These are phyloP conservation scores for Mrakia frigida DNA, from an alignment of 768 basidiomycete species.

Conservation along the genomic window DNA sequence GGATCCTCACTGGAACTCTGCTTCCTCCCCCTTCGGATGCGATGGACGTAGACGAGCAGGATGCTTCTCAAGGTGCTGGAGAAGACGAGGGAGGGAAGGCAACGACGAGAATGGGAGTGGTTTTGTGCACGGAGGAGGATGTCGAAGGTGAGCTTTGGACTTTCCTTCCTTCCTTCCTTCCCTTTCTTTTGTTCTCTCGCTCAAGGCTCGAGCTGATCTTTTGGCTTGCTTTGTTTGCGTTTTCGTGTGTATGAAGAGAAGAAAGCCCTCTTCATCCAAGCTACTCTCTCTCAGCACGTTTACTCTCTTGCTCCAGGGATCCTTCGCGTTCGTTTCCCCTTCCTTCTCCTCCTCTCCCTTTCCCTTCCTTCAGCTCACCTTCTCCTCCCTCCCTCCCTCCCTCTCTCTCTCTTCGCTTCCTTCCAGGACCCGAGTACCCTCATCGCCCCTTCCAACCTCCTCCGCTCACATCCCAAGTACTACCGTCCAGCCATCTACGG, in stretches of 20 bases:
- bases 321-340: neutral
- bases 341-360: no score
- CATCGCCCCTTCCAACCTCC: neutral
- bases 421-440: neutral
- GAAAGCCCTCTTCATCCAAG: neutral
- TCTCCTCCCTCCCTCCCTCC: neutral
- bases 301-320: slow-evolving; percentile 1
- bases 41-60: slow-evolving; percentile 4
- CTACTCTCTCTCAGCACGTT: neutral
- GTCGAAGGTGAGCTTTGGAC: slow-evolving; percentile 4
- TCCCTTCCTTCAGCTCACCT: neutral
- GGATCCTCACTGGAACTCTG: slow-evolving; percentile 7
- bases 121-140: slow-evolving; percentile 6
- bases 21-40: neutral
- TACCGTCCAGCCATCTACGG: slow-evolving; percentile 1
- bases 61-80: neutral
- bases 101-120: neutral
- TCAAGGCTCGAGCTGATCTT: neutral
- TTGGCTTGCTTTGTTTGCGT: neutral
- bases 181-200: neutral
- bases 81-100: neutral
- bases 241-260: neutral
- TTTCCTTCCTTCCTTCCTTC: neutral
- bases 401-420: neutral
- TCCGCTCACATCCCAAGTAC: slow-evolving; percentile 11